A percentile compares a stretch with the other conserved stretches of the same genome.
phyloP scores from a whole-genome alignment of 2,329 filamentous ascomycete genomes.

The Diaporthe amygdali region DNA sequence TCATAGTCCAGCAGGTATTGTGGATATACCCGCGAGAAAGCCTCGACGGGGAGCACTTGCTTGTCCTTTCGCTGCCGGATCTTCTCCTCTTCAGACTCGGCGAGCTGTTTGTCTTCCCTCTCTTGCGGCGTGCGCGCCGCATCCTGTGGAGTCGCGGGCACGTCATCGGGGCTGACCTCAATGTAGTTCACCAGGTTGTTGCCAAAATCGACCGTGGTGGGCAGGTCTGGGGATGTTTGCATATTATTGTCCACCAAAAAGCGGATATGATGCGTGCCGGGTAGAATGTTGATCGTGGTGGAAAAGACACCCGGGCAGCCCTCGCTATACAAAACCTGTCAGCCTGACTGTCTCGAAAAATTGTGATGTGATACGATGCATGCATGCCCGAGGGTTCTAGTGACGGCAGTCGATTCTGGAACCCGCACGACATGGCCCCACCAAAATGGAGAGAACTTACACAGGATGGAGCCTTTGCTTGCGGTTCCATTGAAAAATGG shows the following conservation, averaged over 20 bases:
- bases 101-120: conserved; percentile 24
- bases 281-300: conserved; percentile 80
- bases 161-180: conserved; percentile 82
- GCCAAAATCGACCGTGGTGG: conserved; percentile 95
- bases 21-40: conserved; percentile 78
- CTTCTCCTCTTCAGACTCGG: conserved; percentile 46
- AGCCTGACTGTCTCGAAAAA: conserved; percentile 14
- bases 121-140: conserved; percentile 34
- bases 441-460: conserved; percentile 59
- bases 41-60: conserved; percentile 57
- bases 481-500: conserved; percentile 96
- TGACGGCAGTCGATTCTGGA: conserved; percentile 6
- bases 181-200: conserved; percentile 99
- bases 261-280: conserved; percentile 94
- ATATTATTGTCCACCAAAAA: conserved; percentile 96
- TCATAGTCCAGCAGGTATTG: conserved; percentile 88
- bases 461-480: conserved; percentile 87
- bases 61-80: conserved; percentile 57
- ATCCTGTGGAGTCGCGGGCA: conserved; percentile 45
- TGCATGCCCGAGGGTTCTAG: conserved; percentile 12
- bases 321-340: conserved; percentile 44
- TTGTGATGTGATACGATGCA: conserved; percentile 14
- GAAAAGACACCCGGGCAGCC: conserved; percentile 70
- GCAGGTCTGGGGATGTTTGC: conserved; percentile 84
- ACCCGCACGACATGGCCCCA: conserved; percentile 7